Evolutionary conservation across 1,284 basidiomycete species (phyloP), one percentile per base, ranked within the genome.

Genomic region (Meira nashicola): DNA sequence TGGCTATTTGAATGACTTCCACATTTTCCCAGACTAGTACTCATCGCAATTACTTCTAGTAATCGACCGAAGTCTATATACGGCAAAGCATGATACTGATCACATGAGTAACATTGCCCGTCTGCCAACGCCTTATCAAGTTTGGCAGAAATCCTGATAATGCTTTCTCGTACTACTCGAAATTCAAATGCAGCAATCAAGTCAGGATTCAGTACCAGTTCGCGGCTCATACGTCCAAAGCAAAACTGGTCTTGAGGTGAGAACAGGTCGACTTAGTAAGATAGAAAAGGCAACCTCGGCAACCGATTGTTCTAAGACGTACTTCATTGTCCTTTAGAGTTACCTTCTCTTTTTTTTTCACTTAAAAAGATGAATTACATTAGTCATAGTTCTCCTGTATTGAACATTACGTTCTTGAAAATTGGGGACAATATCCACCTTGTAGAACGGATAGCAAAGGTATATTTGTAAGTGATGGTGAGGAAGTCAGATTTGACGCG

Each of bases 141-240:
- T 76, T 73, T 1, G 77, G 76, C 11, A 77, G 65, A 59, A 76
- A 79, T 77, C 82, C 80, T 68, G 95, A 91, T 1, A 96, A 86
- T 33, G 95, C 89, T 80, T 98, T 97, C 79, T 97, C 94, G 72
- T 91, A 91, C 80, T 90, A 95, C 49, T 93, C 87, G 77, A 98
- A 99, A 68, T 95, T 89, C 58, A 6, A 60, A 23, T 2, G 67
- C 37, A 64, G 65, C 23, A 62, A 64, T 54, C 47, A 69, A 17
- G 9, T 69, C 66, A n/a, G 74, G 74, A 55, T 67, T 73, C 56
- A 77, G 63, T 12, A 77, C 74, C 48, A 77, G 63, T 39, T 74
- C 71, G 74, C 23, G 74, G 74, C 25, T 76, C 68, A 49, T 77
- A 73, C 14, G 67, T 73, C 74, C 74, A 77, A 1, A 77, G 59